Evolutionary conservation across 2,329 filamentous ascomycete genomes (phyloP).

Genomic region (Venturia aucupariae): DNA sequence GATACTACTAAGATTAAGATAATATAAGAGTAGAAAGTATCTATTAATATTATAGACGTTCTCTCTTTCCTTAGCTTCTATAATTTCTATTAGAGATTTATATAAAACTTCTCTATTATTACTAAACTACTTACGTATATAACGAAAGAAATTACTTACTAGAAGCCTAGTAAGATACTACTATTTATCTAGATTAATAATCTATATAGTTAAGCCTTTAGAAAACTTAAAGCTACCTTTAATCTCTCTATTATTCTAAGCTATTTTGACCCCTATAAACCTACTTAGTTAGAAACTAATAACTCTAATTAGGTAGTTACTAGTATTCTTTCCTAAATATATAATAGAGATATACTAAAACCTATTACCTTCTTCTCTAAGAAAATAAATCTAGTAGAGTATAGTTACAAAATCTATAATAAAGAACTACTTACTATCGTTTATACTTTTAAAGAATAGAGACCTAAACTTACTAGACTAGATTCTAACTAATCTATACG

Average conservation of each 20-base stretch:
- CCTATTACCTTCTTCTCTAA: conserved; percentile 19
- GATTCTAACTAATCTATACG: neutral
- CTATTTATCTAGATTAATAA: neutral
- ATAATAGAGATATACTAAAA: conserved; percentile 10
- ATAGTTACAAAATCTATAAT: conserved; percentile 17
- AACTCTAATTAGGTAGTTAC: conserved; percentile 16
- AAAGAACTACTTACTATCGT: conserved; percentile 28
- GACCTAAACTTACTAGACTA: conserved; percentile 18
- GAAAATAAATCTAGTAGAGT: conserved; percentile 19
- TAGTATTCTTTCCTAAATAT: conserved; percentile 14
- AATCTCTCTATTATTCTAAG: conserved; percentile 16
- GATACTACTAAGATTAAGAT: conserved; percentile 17
- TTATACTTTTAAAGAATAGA: conserved; percentile 20
- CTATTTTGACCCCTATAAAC: conserved; percentile 17
- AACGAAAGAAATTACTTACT: conserved; percentile 8
- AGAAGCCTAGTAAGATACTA: neutral
- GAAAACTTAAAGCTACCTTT: conserved; percentile 17
- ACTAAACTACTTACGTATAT: conserved; percentile 16
- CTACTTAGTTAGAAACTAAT: conserved; percentile 18
- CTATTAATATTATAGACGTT: conserved; percentile 14
- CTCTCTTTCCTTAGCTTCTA: conserved; percentile 23
- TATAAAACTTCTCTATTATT: conserved; percentile 18
- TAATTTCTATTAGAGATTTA: conserved; percentile 25
- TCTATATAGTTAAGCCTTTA: neutral
- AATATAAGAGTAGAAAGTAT: conserved; percentile 18